These are phyloP conservation scores for Dillenia turbinata DNA, from an alignment of 164 flowering plant genomes.

Conservation along the genomic window DNA sequence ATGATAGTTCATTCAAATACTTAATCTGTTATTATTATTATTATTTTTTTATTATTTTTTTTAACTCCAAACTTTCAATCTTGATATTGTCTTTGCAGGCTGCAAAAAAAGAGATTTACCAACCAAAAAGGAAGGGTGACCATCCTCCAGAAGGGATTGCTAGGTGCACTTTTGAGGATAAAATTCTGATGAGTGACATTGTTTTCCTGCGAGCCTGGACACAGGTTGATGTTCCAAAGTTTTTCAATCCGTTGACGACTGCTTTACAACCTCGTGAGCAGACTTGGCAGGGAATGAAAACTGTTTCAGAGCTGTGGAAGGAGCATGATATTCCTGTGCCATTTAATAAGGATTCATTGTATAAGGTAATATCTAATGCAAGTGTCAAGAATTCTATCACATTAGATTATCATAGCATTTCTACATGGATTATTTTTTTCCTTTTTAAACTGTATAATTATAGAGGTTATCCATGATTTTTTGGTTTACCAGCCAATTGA, in stretches of 20 bases:
- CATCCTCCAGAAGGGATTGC: slow-evolving; percentile 68
- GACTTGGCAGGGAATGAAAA: slow-evolving; percentile 91
- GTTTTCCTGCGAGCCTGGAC: slow-evolving; percentile 90
- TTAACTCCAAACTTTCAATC: not conserved
- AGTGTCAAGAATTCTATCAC: not conserved
- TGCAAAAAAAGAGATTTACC: slow-evolving; percentile 75
- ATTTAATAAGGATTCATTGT: slow-evolving; percentile 85
- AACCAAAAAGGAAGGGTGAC: slow-evolving; percentile 63
- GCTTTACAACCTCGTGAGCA: slow-evolving; percentile 80
- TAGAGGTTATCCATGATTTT: not conserved
- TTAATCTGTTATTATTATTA: too few species aligned
- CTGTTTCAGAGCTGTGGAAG: slow-evolving; percentile 71
- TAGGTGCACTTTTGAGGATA: slow-evolving; percentile 98
- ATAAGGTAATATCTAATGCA: slow-evolving; percentile 46
- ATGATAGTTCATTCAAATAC: too few species aligned
- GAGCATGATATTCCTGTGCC: slow-evolving; percentile 70
- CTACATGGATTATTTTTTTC: not conserved
- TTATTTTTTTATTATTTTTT: too few species aligned
- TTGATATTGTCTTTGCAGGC: slow-evolving; percentile 46
- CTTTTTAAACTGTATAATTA: not conserved
- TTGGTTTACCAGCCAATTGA: slow-evolving; percentile 59
- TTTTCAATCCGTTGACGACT: slow-evolving; percentile 78
- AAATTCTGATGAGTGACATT: slow-evolving; percentile 86
- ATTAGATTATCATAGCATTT: not conserved
- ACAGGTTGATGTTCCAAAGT: slow-evolving; percentile 72